phyloP scores from a whole-genome alignment of 129 eudicot species.

The Oenanthe sinensis region DNA sequence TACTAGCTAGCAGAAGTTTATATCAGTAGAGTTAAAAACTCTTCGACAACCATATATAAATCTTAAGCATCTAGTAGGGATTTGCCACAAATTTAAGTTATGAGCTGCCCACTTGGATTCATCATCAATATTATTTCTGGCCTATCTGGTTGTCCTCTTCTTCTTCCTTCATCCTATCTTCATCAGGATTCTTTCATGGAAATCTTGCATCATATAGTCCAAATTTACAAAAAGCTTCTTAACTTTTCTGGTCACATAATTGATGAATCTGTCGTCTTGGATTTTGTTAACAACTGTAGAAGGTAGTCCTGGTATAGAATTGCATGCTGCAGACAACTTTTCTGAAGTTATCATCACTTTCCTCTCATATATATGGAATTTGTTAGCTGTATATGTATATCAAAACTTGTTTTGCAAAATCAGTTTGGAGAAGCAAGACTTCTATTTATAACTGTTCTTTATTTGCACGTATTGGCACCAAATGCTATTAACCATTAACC shows the following conservation, averaged over 20 bases:
- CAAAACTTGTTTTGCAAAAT: background rate
- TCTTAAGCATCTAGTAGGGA: conserved; percentile 26
- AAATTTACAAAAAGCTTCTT: conserved; percentile 12
- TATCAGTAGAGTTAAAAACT: background rate
- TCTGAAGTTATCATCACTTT: background rate
- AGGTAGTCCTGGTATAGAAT: background rate
- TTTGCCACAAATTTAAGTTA: conserved; percentile 11
- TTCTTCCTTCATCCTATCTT: conserved; percentile 13
- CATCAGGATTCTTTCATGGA: conserved; percentile 3
- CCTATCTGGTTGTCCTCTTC: conserved; percentile 18
- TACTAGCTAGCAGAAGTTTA: conserved; percentile 2
- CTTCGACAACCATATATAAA: conserved; percentile 6
- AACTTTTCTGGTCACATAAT: conserved; percentile 18
- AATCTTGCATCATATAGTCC: conserved; percentile 16
- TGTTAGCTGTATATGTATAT: background rate
- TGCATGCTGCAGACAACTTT: background rate
- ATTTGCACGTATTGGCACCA: background rate
- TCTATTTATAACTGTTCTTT: background rate
- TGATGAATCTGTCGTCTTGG: conserved; percentile 12
- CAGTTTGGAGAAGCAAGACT: background rate
- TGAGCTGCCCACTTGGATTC: conserved; percentile 27
- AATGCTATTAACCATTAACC: background rate
- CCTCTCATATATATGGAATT: background rate
- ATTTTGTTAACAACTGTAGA: conserved; percentile 11
- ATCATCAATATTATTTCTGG: conserved; percentile 8